These are phyloP conservation scores for Phaeodactylum tricornutum DNA, from an alignment of 108 stramenopile species.

Conservation along the genomic window DNA sequence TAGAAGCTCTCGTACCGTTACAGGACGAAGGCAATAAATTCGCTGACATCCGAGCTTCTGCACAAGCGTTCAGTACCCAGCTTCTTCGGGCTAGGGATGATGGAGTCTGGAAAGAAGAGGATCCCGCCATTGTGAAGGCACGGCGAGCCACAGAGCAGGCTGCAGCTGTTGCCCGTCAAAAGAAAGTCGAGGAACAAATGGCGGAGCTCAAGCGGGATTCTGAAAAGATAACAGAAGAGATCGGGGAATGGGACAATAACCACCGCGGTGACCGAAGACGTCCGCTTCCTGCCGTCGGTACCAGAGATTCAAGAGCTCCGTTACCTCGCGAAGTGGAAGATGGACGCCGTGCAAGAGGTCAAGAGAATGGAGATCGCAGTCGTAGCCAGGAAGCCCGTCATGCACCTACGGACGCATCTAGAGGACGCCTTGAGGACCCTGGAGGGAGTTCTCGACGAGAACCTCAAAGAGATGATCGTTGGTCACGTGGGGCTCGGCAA, in stretches of 20 bases:
- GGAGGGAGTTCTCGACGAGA: neutral
- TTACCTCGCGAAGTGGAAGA: neutral
- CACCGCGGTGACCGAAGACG: constrained; percentile 4
- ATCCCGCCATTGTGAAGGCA: constrained; percentile 44
- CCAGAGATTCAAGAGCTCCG: neutral
- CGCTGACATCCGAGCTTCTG: constrained; percentile 74
- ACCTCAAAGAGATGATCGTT: neutral
- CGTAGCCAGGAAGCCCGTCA: neutral
- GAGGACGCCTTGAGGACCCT: too few species aligned
- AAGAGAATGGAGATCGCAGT: neutral
- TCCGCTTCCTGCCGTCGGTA: neutral
- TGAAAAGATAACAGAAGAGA: constrained; percentile 49
- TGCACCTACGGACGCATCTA: too few species aligned
- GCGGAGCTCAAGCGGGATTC: constrained; percentile 60
- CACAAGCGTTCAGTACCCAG: constrained; percentile 62
- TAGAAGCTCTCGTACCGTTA: constrained; percentile 43
- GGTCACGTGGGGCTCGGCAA: neutral
- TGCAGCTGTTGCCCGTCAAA: constrained; percentile 47
- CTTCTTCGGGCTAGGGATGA: constrained; percentile 73
- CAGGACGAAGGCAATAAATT: constrained; percentile 48
- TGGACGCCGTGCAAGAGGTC: neutral
- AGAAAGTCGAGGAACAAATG: constrained; percentile 49
- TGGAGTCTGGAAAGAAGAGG: constrained; percentile 79
- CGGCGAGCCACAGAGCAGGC: constrained; percentile 58
- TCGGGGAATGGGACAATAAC: constrained; percentile 23